These are phyloP conservation scores for Solanum paucissectum DNA, from an alignment of 257 asterid genomes.

Conservation along the genomic window DNA sequence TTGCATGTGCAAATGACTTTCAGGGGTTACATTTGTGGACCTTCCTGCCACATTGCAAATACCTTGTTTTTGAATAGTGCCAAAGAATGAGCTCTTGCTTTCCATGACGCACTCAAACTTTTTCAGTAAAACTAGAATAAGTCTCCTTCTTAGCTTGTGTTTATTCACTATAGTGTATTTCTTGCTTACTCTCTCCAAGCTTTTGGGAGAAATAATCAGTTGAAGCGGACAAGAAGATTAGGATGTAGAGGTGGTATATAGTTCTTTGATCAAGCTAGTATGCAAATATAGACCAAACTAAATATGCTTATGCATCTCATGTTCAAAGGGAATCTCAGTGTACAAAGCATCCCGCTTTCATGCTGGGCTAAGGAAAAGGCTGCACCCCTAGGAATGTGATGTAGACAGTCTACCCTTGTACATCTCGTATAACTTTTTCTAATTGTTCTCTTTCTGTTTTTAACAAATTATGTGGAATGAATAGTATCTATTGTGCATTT, in stretches of 20 bases:
- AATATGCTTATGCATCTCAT: neutral
- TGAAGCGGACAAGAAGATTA: neutral
- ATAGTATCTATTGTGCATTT: conserved; percentile 6
- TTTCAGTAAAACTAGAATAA: neutral
- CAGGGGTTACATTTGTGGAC: neutral
- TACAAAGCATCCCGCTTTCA: too few relatives aligned
- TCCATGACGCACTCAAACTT: neutral
- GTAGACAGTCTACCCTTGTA: too few relatives aligned
- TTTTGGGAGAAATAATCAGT: neutral
- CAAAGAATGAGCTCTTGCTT: neutral
- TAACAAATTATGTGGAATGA: neutral
- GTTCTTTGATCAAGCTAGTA: neutral
- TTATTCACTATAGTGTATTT: neutral
- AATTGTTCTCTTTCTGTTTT: neutral
- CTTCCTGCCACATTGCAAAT: neutral
- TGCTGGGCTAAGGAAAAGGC: too few relatives aligned
- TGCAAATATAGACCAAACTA: neutral
- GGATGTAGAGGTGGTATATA: neutral
- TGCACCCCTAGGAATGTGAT: too few relatives aligned
- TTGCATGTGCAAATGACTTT: neutral
- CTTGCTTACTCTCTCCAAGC: neutral
- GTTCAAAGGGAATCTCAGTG: neutral
- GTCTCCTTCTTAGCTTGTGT: neutral
- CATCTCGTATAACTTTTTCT: neutral
- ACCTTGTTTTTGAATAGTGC: neutral